These are phyloP conservation scores for Trametes pubescens DNA, from an alignment of 1,284 basidiomycete species.

Conservation along the genomic window DNA sequence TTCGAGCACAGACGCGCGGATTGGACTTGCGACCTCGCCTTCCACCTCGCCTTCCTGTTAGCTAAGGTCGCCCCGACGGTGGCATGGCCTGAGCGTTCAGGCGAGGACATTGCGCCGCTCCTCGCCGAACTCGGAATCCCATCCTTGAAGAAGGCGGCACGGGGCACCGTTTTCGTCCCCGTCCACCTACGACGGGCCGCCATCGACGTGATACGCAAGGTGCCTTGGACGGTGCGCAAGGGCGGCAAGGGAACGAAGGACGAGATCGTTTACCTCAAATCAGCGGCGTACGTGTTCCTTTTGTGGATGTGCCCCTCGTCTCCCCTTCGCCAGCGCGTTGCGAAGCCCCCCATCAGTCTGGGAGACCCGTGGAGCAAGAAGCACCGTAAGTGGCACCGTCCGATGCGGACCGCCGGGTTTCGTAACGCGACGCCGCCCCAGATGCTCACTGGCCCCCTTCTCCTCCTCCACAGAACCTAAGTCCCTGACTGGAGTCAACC, in stretches of 20 bases:
- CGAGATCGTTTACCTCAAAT: not conserved
- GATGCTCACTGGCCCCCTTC: not conserved
- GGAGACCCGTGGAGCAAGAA: not conserved
- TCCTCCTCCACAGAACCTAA: not conserved
- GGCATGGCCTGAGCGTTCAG: too few relatives aligned
- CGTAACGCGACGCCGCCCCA: not conserved
- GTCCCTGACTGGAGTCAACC: constrained; percentile 3
- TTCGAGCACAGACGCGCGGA: not conserved
- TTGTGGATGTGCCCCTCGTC: too few relatives aligned
- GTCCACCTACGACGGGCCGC: too few relatives aligned
- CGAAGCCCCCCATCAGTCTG: too few relatives aligned
- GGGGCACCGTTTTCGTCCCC: too few relatives aligned
- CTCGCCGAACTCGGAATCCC: too few relatives aligned
- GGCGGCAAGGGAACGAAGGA: not conserved
- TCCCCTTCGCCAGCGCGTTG: not conserved
- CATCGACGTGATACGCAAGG: not conserved
- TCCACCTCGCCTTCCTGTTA: not conserved
- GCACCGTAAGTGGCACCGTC: not conserved
- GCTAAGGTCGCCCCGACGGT: not conserved
- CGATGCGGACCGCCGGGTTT: too few relatives aligned
- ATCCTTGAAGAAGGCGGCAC: too few relatives aligned
- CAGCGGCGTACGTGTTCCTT: not conserved
- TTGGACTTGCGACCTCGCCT: not conserved
- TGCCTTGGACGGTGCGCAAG: not conserved
- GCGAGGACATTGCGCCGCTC: too few relatives aligned